Evolutionary conservation across 2,329 filamentous ascomycete genomes (phyloP).

Genomic region (Thielaviopsis populi): DNA sequence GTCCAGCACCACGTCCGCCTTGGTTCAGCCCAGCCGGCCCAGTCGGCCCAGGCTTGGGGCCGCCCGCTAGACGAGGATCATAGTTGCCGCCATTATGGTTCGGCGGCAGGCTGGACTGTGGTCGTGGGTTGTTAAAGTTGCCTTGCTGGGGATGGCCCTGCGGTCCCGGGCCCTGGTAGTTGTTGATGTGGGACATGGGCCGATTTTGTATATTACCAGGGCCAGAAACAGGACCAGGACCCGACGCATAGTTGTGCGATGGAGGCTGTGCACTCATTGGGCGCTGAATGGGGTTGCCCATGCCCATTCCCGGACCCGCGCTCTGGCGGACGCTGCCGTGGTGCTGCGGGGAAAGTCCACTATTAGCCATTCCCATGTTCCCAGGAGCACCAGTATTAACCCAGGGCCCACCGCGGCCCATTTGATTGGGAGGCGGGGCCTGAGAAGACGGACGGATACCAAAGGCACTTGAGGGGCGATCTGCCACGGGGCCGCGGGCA

Average conservation of each 20-base stretch:
- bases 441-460: conserved; percentile 33
- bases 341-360: conserved; percentile 10
- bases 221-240: conserved; percentile 23
- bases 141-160: conserved; percentile 20
- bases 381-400: conserved; percentile 1
- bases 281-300: conserved; percentile 9
- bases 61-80: conserved; percentile 27
- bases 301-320: conserved; percentile 10
- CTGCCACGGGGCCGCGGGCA: conserved; percentile 34
- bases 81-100: conserved; percentile 25
- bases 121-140: conserved; percentile 9
- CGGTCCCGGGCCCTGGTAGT: conserved; percentile 17
- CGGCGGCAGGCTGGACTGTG: conserved; percentile 13
- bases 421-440: conserved; percentile 6
- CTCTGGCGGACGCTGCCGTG: conserved; percentile 12
- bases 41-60: conserved; percentile 17
- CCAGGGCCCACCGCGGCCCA: conserved; percentile 15
- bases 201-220: conserved; percentile 23
- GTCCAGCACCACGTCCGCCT: conserved; percentile 19
- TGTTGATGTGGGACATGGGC: conserved; percentile 17
- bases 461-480: conserved; percentile 38
- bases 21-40: conserved; percentile 17
- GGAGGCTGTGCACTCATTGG: conserved; percentile 9
- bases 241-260: conserved; percentile 18
- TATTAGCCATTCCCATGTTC: conserved; percentile 6